Conservation (phyloP, 495 filamentous ascomycete species). For the Penicillium cosmopolitanum region DNA sequence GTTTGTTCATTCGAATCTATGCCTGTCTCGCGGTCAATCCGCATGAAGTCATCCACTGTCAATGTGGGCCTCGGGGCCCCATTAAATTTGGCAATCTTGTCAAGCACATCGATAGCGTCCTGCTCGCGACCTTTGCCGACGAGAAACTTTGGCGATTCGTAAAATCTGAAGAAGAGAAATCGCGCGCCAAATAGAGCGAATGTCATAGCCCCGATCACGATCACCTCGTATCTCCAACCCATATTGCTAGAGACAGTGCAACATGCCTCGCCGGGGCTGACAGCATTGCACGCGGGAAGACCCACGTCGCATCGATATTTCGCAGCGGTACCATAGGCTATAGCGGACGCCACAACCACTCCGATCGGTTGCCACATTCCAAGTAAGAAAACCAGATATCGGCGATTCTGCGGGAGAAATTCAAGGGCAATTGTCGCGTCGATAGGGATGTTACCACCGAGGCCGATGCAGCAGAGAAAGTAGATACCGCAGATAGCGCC, state of each 20-base stretch:
- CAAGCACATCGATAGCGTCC: conserved; percentile 40
- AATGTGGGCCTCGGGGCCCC: conserved; percentile 5
- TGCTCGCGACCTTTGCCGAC: conserved; percentile 40
- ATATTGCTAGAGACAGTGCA: conserved; percentile 60
- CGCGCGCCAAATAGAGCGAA: conserved; percentile 62
- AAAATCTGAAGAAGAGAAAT: conserved; percentile 67
- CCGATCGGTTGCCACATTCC: conserved; percentile 54
- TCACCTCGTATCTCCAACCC: conserved; percentile 74
- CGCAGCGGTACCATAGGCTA: conserved; percentile 52
- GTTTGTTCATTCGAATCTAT: not conserved
- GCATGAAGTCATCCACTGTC: conserved; percentile 13
- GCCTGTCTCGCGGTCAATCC: conserved; percentile 3
- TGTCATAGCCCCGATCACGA: conserved; percentile 66
- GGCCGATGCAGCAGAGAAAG: conserved; percentile 12
- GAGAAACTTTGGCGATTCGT: conserved; percentile 71
- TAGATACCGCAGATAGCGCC: conserved; percentile 10
- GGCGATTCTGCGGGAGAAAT: conserved; percentile 45
- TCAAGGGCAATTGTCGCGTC: conserved; percentile 51
- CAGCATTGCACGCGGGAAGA: conserved; percentile 27
- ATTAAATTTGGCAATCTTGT: conserved; percentile 41
- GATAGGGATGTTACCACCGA: conserved; percentile 50
- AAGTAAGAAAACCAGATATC: conserved; percentile 46
- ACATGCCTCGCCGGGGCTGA: conserved; percentile 33
- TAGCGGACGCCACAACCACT: conserved; percentile 8
- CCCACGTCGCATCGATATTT: conserved; percentile 42